Percentiles rank a stretch among this genome's conserved stretches.
These are phyloP conservation scores for Lipomyces chichibuensis DNA, from an alignment of 805 yeast species.

Conservation along the genomic window DNA sequence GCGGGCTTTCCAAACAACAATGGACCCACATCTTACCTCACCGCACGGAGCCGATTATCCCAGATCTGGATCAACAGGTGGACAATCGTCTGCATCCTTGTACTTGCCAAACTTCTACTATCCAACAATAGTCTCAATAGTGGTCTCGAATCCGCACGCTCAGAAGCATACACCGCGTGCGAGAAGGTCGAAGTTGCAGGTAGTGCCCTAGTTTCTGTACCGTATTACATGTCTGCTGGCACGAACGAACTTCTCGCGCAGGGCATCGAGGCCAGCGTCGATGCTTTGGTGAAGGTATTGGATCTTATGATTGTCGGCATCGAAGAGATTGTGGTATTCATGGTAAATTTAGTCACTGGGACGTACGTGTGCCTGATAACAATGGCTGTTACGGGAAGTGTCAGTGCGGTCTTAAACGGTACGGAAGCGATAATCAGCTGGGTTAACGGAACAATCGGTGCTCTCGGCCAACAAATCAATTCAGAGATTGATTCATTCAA, in stretches of 20 bases:
- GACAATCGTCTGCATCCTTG: constrained; percentile 58
- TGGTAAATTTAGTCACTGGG: constrained; percentile 74
- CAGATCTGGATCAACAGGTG: constrained; percentile 58
- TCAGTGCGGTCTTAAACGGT: constrained; percentile 71
- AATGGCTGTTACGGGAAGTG: constrained; percentile 72
- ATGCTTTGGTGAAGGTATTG: constrained; percentile 52
- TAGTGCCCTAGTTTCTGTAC: constrained; percentile 49
- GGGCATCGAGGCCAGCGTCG: constrained; percentile 54
- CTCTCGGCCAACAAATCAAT: constrained; percentile 63
- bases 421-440: constrained; percentile 62
- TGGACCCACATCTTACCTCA: constrained; percentile 39
- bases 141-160: constrained; percentile 49
- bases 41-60: constrained; percentile 42
- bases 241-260: constrained; percentile 57
- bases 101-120: constrained; percentile 62
- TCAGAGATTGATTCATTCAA: constrained; percentile 67
- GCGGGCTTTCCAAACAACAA: constrained; percentile 27
- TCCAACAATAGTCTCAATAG: constrained; percentile 55
- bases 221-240: constrained; percentile 59
- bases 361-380: constrained; percentile 83
- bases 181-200: constrained; percentile 49
- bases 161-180: constrained; percentile 53
- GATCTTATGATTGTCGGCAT: constrained; percentile 57
- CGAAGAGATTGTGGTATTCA: constrained; percentile 63
- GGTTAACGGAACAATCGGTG: constrained; percentile 63